Percentiles rank a stretch among this genome's conserved stretches.
Conservation (phyloP, 768 basidiomycete genomes). For the Trichaptum fuscoviolaceum region DNA sequence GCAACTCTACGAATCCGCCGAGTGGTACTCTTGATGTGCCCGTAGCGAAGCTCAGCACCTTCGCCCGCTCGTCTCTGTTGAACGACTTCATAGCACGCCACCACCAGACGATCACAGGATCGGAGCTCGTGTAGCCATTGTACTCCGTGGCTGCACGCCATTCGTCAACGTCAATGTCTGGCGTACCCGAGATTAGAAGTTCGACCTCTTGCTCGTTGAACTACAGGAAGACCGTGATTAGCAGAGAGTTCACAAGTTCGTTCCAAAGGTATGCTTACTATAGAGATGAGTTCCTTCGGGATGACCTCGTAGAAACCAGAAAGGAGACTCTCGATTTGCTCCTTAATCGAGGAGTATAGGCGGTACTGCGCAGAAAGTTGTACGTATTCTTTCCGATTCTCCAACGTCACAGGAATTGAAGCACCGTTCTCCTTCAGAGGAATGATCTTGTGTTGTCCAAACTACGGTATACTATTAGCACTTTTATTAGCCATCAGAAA, state of each 20-base stretch:
- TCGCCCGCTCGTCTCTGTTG: slow-evolving; percentile 93
- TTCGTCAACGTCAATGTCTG: slow-evolving; percentile 98
- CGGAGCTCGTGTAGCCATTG: slow-evolving; percentile 80
- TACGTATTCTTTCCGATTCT: slow-evolving; percentile 96
- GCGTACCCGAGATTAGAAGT: slow-evolving; percentile 91
- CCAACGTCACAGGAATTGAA: slow-evolving; percentile 82
- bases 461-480: slow-evolving; percentile 37
- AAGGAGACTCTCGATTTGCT: slow-evolving; percentile 88
- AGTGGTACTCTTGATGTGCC: slow-evolving; percentile 90
- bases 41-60: slow-evolving; percentile 96
- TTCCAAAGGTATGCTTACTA: slow-evolving; percentile 49
- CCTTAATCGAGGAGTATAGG: slow-evolving; percentile 88
- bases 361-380: slow-evolving; percentile 93
- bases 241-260: slow-evolving; percentile 1
- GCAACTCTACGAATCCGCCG: slow-evolving; percentile 92
- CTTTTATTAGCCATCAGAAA: slow-evolving; percentile 12
- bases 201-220: slow-evolving; percentile 96
- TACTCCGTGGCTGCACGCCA: slow-evolving; percentile 92
- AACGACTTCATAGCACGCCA: slow-evolving; percentile 98
- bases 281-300: slow-evolving; percentile 90
- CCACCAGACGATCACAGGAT: slow-evolving; percentile 98
- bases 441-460: slow-evolving; percentile 86
- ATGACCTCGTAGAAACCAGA: slow-evolving; percentile 97
- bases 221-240: slow-evolving; percentile 30
- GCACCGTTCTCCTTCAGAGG: slow-evolving; percentile 85